Base-by-base conservation (phyloP, 176 grass and related monocot genomes). In the Triticum monococcum region DNA sequence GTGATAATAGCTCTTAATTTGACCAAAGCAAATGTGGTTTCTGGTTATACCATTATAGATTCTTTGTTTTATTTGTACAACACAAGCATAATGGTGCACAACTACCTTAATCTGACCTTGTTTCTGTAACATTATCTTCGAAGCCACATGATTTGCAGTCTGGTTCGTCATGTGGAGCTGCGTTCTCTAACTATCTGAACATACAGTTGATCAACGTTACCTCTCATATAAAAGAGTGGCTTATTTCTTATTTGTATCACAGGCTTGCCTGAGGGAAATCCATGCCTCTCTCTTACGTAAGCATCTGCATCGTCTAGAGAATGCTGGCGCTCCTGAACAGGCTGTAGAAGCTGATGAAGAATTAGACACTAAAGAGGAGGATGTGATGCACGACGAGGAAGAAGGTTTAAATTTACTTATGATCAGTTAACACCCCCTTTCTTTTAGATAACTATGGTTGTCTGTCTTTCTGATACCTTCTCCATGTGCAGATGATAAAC, bases 181-280 rank as follows among this genome's bases (percentile, higher is more conserved):
- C 14, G 13, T 37, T 68, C 56, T 67, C 41, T 32, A 61, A 66
- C 45, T 87, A 74, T 22, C 8, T 64, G 46, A 67, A 79, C 64
- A 88, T 87, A 24, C 28, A 81, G 13, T 77, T 77, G 64, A 60
- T 70, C 17, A 56, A 31, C 64, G 54, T 54, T 64, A 25, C 71
- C 70, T 79, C 70, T 79, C 22, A 61, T 54, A 41, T 4, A 62
- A 40, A 77, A 63, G 14, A 81, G 38, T 9, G 36, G 54, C 18
- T 79, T 72, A 43, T 82, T 68, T 78, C 75, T 70, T 86, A 36
- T 84, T 84, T 81, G 7, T 69, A 40, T 28, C 68, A 25, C 76
- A 98, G 97, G 97, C 97, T 80, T 91, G 89, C 45, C 81, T 99
- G 28, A 94, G 86, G 79, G 97, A 99, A 89, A 96, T 96, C 61